These are phyloP conservation scores for Apiospora aurea DNA, from an alignment of 2,329 filamentous ascomycete genomes.

Conservation along the genomic window DNA sequence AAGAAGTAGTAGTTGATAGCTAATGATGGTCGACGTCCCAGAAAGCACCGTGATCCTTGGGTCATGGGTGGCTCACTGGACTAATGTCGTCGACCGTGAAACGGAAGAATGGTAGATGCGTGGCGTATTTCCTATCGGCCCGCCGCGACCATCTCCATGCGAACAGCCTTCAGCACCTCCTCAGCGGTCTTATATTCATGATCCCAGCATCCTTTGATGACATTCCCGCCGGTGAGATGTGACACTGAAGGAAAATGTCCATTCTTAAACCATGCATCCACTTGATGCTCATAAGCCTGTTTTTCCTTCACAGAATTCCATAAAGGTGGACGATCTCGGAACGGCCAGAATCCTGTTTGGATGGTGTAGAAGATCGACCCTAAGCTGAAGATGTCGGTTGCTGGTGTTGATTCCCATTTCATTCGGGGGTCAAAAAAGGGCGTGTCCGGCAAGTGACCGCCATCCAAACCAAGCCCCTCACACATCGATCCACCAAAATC, in stretches of 20 bases:
- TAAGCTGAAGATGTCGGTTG: conserved; percentile 22
- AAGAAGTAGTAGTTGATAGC: no score
- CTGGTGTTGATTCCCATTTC: conserved; percentile 23
- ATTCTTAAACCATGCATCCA: conserved; percentile 1
- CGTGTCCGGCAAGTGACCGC: conserved; percentile 37
- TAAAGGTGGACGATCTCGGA: not conserved
- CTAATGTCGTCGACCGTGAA: not conserved
- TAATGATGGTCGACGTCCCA: no score
- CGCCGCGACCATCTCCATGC: not conserved
- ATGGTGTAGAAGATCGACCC: conserved; percentile 20
- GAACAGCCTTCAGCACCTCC: conserved; percentile 19
- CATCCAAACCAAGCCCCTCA: conserved; percentile 39
- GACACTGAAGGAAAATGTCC: conserved; percentile 14
- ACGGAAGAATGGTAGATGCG: conserved; percentile 5
- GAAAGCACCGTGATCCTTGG: not conserved
- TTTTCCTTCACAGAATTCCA: conserved; percentile 16
- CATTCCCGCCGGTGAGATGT: conserved; percentile 8
- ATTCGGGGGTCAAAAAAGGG: conserved; percentile 33
- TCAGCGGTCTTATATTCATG: conserved; percentile 9
- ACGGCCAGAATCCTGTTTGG: conserved; percentile 16
- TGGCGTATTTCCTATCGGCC: not conserved
- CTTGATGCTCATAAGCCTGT: conserved; percentile 17
- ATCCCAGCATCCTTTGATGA: conserved; percentile 17
- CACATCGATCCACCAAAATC: conserved; percentile 44
- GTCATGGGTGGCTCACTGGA: not conserved